Conservation (phyloP, 129 eudicot species). For the Saussurea involucrata region DNA sequence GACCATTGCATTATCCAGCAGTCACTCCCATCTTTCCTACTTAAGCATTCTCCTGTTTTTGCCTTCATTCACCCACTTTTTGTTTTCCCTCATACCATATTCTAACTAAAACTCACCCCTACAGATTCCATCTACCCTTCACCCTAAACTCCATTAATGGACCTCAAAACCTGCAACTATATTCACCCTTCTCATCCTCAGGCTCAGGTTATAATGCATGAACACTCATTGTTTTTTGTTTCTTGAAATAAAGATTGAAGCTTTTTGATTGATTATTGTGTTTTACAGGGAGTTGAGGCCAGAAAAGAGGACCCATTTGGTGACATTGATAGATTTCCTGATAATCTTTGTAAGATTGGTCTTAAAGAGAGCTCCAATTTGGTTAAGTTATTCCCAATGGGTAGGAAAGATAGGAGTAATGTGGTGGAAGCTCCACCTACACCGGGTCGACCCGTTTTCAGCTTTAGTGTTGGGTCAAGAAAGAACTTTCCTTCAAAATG, state of each 20-base stretch:
- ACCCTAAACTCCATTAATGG: constrained; percentile 12
- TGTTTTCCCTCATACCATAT: neutral
- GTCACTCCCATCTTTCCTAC: constrained; percentile 1
- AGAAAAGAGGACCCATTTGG: constrained; percentile 47
- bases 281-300: constrained; percentile 5
- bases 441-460: constrained; percentile 75
- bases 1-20: constrained; percentile 13
- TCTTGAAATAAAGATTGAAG: neutral
- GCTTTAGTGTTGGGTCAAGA: constrained; percentile 64
- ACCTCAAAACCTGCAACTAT: constrained; percentile 18
- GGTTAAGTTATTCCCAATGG: constrained; percentile 63
- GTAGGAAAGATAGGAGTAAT: constrained; percentile 30
- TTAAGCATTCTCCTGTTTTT: constrained; percentile 5
- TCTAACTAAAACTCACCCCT: neutral
- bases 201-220: constrained; percentile 21
- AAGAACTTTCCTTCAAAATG: constrained; percentile 71
- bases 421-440: constrained; percentile 61
- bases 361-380: constrained; percentile 62
- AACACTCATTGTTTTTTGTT: neutral
- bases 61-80: neutral
- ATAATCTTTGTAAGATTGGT: constrained; percentile 55
- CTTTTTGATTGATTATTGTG: neutral
- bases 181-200: constrained; percentile 19
- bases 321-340: constrained; percentile 40
- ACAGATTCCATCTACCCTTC: neutral